Conservation (phyloP, 192 early-diverging fungal genomes). For the Coemansia aciculifera region DNA sequence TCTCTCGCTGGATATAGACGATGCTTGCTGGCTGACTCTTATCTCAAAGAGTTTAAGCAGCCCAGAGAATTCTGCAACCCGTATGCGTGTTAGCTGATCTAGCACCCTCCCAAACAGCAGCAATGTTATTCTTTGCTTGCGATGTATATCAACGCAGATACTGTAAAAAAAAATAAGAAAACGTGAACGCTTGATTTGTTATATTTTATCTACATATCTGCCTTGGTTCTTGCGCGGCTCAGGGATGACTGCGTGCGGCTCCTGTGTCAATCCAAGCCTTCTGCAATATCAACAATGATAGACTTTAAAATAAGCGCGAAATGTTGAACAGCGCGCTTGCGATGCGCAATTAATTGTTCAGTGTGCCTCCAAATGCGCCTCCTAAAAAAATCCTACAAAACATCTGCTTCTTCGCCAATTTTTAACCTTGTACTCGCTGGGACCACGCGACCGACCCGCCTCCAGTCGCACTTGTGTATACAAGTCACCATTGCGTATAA, state of each 20-base stretch:
- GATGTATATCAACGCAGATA: background rate
- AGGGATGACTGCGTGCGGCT: no score
- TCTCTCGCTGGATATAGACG: background rate
- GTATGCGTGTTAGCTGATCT: background rate
- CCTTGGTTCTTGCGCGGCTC: background rate
- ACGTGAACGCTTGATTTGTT: background rate
- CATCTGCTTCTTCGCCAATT: slow-evolving; percentile 6
- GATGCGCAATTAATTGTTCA: slow-evolving; percentile 11
- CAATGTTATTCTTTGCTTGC: background rate
- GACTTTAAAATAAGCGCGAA: background rate
- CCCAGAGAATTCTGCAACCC: background rate
- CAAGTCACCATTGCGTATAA: background rate
- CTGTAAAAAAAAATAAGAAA: background rate
- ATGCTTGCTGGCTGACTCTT: background rate
- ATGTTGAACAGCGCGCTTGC: slow-evolving; percentile 3
- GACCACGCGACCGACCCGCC: slow-evolving; percentile 11
- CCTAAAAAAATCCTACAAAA: background rate
- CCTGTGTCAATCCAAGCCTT: background rate
- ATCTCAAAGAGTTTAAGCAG: background rate
- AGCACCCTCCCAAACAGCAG: background rate
- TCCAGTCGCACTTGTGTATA: slow-evolving; percentile 9
- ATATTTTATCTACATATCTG: background rate
- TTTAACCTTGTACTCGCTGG: background rate
- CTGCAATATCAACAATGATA: background rate
- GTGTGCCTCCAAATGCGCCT: slow-evolving; percentile 5